Percentiles rank a stretch among this genome's conserved stretches.
These are phyloP conservation scores for Amanita rubescens DNA, from an alignment of 768 basidiomycete genomes.

Conservation along the genomic window DNA sequence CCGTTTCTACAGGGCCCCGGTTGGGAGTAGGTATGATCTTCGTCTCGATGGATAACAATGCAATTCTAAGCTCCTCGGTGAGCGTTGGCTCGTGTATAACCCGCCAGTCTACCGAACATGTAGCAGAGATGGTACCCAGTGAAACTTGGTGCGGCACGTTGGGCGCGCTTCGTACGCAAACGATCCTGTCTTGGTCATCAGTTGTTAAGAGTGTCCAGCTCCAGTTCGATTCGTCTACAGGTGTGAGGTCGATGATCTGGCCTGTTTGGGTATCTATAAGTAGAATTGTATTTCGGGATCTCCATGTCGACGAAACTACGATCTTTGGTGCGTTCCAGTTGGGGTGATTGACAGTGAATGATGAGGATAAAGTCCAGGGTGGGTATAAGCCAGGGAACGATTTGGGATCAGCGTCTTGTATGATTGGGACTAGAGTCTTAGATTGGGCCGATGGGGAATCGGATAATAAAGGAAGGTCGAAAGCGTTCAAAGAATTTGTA, in stretches of 20 bases:
- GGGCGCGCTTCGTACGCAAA: constrained; percentile 46
- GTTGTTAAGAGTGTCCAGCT: constrained; percentile 49
- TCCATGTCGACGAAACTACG: constrained; percentile 45
- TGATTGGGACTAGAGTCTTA: not conserved
- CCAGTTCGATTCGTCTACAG: not conserved
- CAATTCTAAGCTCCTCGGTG: constrained; percentile 31
- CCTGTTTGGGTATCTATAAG: constrained; percentile 33
- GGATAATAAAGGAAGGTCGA: constrained; percentile 25
- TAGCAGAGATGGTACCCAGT: constrained; percentile 24
- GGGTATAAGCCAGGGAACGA: constrained; percentile 60
- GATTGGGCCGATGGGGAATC: not conserved
- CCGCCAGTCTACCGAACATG: not conserved
- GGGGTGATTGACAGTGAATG: constrained; percentile 28
- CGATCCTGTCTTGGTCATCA: constrained; percentile 31
- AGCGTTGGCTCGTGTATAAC: no score
- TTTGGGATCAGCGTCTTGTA: not conserved
- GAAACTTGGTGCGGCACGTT: constrained; percentile 41
- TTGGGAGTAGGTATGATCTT: no score
- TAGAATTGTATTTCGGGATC: constrained; percentile 45
- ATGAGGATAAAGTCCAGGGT: constrained; percentile 35
- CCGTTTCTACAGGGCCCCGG: no score
- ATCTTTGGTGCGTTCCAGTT: constrained; percentile 21
- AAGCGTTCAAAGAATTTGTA: constrained; percentile 41
- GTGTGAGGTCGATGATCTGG: constrained; percentile 27
- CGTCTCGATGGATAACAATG: constrained; percentile 35